phyloP scores from a whole-genome alignment of 176 grass and related monocot species.

The Oryza meyeriana region DNA sequence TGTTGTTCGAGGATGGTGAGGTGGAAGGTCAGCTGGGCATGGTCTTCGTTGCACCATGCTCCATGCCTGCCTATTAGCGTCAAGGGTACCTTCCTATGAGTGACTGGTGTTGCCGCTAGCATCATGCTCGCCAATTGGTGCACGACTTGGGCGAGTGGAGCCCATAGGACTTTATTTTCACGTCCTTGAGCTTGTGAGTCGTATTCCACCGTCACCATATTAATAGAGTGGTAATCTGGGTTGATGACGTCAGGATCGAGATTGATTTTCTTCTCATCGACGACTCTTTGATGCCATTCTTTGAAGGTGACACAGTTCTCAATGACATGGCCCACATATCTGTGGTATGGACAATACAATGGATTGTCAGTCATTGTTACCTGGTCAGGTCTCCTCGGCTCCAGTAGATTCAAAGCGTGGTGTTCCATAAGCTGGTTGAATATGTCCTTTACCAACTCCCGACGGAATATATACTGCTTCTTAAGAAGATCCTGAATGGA shows the following conservation, averaged over 20 bases:
- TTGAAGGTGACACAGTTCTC: background rate
- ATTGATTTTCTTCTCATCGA: too few relatives aligned
- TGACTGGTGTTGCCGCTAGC: too few relatives aligned
- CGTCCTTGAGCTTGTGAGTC: too few relatives aligned
- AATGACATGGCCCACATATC: background rate
- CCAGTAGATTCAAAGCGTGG: background rate
- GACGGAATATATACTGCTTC: background rate
- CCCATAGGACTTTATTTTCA: background rate
- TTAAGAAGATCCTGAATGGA: background rate
- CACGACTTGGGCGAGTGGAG: background rate
- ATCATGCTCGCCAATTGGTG: too few relatives aligned
- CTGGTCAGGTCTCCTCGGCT: background rate
- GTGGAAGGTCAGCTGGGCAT: too few relatives aligned
- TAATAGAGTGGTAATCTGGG: background rate
- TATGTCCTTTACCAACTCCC: background rate
- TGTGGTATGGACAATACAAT: background rate
- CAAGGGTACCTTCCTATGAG: too few relatives aligned
- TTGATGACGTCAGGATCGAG: background rate
- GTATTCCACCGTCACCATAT: too few relatives aligned
- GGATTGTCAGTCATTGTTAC: background rate
- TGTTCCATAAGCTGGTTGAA: background rate
- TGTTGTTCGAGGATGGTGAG: too few relatives aligned
- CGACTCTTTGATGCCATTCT: background rate
- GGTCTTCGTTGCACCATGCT: too few relatives aligned
- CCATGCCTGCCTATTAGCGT: too few relatives aligned